Percentiles rank a stretch among this genome's conserved stretches.
Conservation (phyloP, 345 rosid species). For the Eucalyptus rudis region DNA sequence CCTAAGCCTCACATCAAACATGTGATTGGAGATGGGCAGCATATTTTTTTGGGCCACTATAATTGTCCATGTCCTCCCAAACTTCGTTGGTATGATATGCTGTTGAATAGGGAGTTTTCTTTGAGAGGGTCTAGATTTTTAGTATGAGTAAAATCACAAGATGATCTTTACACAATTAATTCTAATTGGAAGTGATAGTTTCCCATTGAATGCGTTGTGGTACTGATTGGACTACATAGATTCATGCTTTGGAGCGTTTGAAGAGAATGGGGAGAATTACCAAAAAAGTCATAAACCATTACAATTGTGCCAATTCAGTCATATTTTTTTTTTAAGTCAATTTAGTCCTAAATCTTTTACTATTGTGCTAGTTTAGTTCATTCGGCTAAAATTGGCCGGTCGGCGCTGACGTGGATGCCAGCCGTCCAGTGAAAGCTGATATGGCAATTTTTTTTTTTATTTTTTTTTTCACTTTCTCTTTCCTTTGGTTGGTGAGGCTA, state of each 20-base stretch:
- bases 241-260: neutral
- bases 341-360: too few species aligned
- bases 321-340: too few species aligned
- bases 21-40: neutral
- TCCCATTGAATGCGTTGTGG: neutral
- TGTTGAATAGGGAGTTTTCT: neutral
- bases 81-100: neutral
- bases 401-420: fast-evolving
- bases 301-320: fast-evolving
- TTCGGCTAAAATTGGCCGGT: fast-evolving
- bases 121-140: neutral
- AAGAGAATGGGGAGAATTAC: neutral
- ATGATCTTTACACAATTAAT: neutral
- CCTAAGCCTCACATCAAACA: neutral
- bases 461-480: too few species aligned
- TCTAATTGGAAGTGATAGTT: neutral
- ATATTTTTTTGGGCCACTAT: neutral
- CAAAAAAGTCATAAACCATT: too few species aligned
- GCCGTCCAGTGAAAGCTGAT: fast-evolving
- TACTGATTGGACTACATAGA: neutral
- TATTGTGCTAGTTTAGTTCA: too few species aligned
- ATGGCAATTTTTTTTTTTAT: too few species aligned
- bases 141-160: neutral
- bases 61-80: neutral
- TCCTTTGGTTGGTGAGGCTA: too few species aligned